Percentiles rank a stretch among this genome's conserved stretches.
Evolutionary conservation across 108 stramenopile genomes (phyloP).

Genomic region (Pseudonitzschia multiseries): DNA sequence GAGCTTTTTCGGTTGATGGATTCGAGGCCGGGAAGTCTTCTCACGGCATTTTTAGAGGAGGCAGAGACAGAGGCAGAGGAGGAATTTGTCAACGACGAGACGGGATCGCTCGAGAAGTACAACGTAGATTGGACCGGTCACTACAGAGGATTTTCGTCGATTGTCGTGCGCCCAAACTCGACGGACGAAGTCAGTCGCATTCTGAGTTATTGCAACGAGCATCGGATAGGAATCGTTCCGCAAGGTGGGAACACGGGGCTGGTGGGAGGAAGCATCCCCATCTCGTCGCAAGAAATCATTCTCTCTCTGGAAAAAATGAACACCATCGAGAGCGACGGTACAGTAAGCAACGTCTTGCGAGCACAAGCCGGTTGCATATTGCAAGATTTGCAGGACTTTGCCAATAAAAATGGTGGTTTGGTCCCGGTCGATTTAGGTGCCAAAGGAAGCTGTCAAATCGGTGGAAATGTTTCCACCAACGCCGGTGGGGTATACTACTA

Average conservation of each 20-base stretch:
- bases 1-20: conserved; percentile 12
- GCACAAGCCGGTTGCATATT: conserved; percentile 94
- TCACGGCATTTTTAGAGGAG: conserved; percentile 12
- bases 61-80: no score
- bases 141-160: conserved; percentile 51
- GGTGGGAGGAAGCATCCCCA: conserved; percentile 85
- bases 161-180: conserved; percentile 62
- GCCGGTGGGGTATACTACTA: conserved; percentile 90
- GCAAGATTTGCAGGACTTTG: conserved; percentile 75
- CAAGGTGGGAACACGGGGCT: conserved; percentile 97
- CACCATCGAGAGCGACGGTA: conserved; percentile 64
- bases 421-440: conserved; percentile 95
- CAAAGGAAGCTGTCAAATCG: conserved; percentile 95
- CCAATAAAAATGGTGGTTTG: conserved; percentile 49
- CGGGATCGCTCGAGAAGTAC: conserved; percentile 37
- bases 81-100: neutral
- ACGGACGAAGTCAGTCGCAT: conserved; percentile 80
- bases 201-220: conserved; percentile 79
- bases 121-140: conserved; percentile 63
- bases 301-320: conserved; percentile 60
- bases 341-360: conserved; percentile 63
- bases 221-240: conserved; percentile 79
- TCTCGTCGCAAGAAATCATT: conserved; percentile 70
- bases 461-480: conserved; percentile 95
- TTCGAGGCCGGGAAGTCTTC: conserved; percentile 17